A percentile compares a stretch with the other conserved stretches of the same genome.
Conservation (phyloP, 2,329 filamentous ascomycete species). For the Clonostachys rosea region DNA sequence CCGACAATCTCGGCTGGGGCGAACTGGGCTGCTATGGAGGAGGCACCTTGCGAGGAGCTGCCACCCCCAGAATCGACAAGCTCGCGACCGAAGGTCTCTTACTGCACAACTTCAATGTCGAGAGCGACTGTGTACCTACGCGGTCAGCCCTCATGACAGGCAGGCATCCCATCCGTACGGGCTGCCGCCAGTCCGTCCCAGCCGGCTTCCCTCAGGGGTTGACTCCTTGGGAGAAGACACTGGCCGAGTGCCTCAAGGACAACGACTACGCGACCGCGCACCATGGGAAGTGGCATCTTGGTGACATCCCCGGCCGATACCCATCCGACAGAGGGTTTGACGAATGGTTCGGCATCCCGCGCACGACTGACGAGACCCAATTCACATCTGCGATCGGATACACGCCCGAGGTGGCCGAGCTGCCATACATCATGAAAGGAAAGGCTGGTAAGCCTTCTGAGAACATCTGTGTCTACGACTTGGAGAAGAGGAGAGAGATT, state of each 20-base stretch:
- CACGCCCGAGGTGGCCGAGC: constrained; percentile 20
- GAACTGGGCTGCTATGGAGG: constrained; percentile 26
- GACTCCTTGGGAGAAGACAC: constrained; percentile 20
- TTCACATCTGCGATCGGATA: constrained; percentile 24
- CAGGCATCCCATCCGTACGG: constrained; percentile 24
- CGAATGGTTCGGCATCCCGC: constrained; percentile 27
- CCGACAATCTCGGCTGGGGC: constrained; percentile 30
- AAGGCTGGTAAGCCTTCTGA: constrained; percentile 14
- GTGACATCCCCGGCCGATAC: constrained; percentile 24
- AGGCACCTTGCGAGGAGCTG: constrained; percentile 20
- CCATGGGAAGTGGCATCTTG: constrained; percentile 28
- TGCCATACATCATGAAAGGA: constrained; percentile 26
- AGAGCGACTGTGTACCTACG: constrained; percentile 26
- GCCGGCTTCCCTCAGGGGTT: constrained; percentile 24
- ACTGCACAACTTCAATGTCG: constrained; percentile 28
- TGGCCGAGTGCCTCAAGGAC: constrained; percentile 19
- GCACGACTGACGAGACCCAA: constrained; percentile 27
- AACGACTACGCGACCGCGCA: constrained; percentile 19
- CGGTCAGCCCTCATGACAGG: constrained; percentile 27
- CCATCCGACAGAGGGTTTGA: constrained; percentile 27
- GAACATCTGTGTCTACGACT: constrained; percentile 22
- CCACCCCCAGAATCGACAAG: constrained; percentile 23
- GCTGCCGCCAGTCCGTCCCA: constrained; percentile 23
- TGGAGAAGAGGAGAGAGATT: constrained; percentile 18
- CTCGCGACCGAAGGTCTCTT: constrained; percentile 22